Conservation (phyloP, 495 filamentous ascomycete species). For the Podospora fimiseda region DNA sequence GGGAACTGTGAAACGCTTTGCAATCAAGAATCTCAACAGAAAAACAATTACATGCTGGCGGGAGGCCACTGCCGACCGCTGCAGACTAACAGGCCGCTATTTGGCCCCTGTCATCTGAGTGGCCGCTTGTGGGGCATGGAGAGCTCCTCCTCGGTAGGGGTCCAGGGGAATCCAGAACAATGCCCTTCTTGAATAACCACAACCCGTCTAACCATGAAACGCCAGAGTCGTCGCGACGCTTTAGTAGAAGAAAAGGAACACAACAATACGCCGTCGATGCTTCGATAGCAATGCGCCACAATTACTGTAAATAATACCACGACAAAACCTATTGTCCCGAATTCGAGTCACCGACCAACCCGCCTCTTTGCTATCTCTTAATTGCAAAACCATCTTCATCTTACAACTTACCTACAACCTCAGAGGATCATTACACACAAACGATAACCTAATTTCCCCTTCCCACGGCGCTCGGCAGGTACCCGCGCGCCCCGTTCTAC, state of each 20-base stretch:
- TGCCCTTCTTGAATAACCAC: conserved; percentile 16
- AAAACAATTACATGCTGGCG: conserved; percentile 11
- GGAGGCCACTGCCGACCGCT: background rate
- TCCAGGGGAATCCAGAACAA: conserved; percentile 15
- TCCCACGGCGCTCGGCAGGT: background rate
- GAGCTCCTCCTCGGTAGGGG: conserved; percentile 15
- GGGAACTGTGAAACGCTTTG: background rate
- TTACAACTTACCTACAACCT: too few relatives aligned
- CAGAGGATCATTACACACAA: conserved; percentile 4
- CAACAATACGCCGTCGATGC: too few relatives aligned
- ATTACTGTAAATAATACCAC: too few relatives aligned
- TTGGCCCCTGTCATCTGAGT: background rate
- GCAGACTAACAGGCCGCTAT: conserved; percentile 6
- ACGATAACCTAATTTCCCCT: background rate
- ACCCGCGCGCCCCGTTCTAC: background rate
- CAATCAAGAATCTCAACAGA: background rate
- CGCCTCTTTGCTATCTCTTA: too few relatives aligned
- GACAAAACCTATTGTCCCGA: too few relatives aligned
- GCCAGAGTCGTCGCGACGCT: conserved; percentile 5
- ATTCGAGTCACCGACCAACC: too few relatives aligned
- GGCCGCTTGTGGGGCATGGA: background rate
- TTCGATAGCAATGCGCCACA: background rate
- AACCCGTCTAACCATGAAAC: conserved; percentile 22
- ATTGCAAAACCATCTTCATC: too few relatives aligned
- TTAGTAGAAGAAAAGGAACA: background rate